A percentile compares a stretch with the other conserved stretches of the same genome.
These are phyloP conservation scores for Boletus mariae DNA, from an alignment of 1,284 basidiomycete genomes.

Conservation along the genomic window DNA sequence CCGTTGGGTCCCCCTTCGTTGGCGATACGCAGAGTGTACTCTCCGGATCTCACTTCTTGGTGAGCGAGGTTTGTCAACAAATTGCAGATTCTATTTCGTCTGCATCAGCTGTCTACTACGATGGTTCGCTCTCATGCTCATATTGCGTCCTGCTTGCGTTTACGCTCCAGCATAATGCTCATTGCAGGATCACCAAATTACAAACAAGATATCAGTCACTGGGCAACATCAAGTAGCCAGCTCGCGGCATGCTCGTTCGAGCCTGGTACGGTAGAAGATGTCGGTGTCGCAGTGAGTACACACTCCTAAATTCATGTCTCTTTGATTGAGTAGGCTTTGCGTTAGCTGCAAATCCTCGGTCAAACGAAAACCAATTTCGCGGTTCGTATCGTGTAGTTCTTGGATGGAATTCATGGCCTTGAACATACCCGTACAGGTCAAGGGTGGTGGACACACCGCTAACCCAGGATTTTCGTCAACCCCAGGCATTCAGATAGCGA, in stretches of 20 bases:
- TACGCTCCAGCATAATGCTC: not conserved
- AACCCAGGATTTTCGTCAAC: not conserved
- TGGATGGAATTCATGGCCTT: not conserved
- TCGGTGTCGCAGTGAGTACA: conserved; percentile 40
- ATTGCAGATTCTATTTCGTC: not conserved
- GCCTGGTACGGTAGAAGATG: conserved; percentile 45
- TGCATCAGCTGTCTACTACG: not conserved
- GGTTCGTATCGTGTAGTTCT: conserved; percentile 1
- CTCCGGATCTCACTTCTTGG: not conserved
- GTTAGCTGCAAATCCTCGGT: conserved; percentile 13
- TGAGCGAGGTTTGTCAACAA: not conserved
- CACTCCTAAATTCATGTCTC: not conserved
- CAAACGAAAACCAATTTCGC: conserved; percentile 7
- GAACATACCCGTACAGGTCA: conserved; percentile 7
- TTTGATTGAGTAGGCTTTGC: not conserved
- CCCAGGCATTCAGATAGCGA: conserved; percentile 50
- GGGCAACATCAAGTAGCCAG: conserved; percentile 43
- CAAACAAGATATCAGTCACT: conserved; percentile 41
- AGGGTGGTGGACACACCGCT: conserved; percentile 12
- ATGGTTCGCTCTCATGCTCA: not conserved
- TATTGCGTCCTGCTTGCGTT: not conserved
- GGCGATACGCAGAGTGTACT: not conserved
- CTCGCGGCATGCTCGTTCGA: conserved; percentile 47
- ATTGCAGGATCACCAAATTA: conserved; percentile 28
- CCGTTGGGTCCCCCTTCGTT: not conserved